phyloP scores from a whole-genome alignment of 106 monocot genomes.

The Dendrobium chrysotoxum region DNA sequence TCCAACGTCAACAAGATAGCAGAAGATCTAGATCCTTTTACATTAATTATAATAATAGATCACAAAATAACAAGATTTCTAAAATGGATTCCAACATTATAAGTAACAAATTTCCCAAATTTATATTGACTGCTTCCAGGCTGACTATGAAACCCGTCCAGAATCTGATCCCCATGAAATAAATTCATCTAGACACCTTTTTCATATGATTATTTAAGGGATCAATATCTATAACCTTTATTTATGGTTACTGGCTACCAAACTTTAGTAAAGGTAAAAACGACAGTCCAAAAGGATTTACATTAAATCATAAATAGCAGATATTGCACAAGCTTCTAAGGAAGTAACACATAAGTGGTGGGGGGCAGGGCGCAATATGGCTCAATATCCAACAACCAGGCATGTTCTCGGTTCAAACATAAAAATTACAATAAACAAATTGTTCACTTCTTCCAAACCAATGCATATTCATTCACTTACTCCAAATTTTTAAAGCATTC shows the following conservation, averaged over 20 bases:
- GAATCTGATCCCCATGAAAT: background rate
- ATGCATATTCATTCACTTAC: conserved; percentile 36
- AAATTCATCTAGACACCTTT: background rate
- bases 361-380: background rate
- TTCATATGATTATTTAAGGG: background rate
- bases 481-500: conserved; percentile 60
- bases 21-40: background rate
- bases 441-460: background rate
- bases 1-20: background rate
- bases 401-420: background rate
- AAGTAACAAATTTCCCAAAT: background rate
- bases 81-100: background rate
- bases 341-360: background rate
- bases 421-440: background rate
- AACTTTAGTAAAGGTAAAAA: background rate
- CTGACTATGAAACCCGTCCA: background rate
- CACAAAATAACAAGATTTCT: background rate
- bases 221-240: background rate
- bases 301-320: background rate
- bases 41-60: background rate
- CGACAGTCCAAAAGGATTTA: background rate
- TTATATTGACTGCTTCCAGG: background rate
- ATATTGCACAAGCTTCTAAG: background rate
- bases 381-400: background rate
- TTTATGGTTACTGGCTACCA: background rate